Evolutionary conservation across 2,329 filamentous ascomycete genomes (phyloP), one percentile per base, ranked within the genome.

Genomic region (Ascochyta viciae-villosae): DNA sequence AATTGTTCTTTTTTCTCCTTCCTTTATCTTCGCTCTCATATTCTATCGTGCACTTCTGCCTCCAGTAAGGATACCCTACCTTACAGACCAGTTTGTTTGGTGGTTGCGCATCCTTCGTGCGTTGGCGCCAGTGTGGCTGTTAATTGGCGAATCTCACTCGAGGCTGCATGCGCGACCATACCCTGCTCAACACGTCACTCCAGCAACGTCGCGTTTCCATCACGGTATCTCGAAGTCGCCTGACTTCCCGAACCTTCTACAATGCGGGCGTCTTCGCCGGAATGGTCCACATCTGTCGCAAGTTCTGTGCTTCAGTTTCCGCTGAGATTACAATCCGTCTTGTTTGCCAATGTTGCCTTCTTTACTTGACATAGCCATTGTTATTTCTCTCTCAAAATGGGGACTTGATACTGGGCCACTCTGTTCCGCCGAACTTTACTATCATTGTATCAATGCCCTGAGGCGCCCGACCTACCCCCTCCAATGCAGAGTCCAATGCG

Each of bases 401-500:
- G 10, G 9, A 31, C 12, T 15, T 13, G 33, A 35, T 35, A 35
- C 33, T n/a, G 12, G 9, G 6, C 15, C 6, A 9, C 7, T 16
- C n/a, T 16, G 33, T n/a, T 16, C 15, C 16, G n/a, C 29, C 23
- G 12, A 29, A 6, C 13, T 19, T 7, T 12, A 10, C 24, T 4
- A 6, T 16, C 24, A 16, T 24, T 27, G 16, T 27, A 9, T 13
- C 9, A 5, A 10, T 13, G n/a, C 10, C 6, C 8, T 6, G 22
- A 23, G 4, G 16, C 31, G 42, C 34, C 26, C 27, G n/a, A 5
- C 38, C 38, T 51, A 38, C 48, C 29, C 16, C 26, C 8, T 16
- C 15, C 5, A 27, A 42, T 47, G 41, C 50, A 51, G 33, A 47
- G 66, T 66, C 59, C 65, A 67, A 68, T 70, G 59, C 61, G 65